phyloP scores from a whole-genome alignment of 2,329 filamentous ascomycete genomes.

The Claviceps sp. region DNA sequence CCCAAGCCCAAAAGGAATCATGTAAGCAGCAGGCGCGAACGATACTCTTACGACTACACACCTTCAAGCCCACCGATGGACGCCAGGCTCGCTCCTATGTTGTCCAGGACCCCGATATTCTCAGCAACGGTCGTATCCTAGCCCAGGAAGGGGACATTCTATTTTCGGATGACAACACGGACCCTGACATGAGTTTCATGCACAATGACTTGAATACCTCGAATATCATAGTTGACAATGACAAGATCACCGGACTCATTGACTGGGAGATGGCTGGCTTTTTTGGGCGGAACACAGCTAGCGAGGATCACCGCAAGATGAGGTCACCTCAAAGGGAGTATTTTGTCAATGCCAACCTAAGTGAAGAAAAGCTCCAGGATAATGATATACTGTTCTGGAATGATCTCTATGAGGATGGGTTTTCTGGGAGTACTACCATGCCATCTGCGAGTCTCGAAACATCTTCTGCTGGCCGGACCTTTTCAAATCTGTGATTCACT shows the following conservation, averaged over 20 bases:
- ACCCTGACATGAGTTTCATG: constrained; percentile 20
- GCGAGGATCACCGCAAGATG: constrained; percentile 14
- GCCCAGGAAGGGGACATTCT: constrained; percentile 20
- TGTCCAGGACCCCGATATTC: not conserved
- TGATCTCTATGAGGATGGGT: not conserved
- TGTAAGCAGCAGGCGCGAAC: constrained; percentile 1
- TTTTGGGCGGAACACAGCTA: constrained; percentile 18
- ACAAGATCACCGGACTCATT: constrained; percentile 24
- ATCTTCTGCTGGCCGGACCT: no score
- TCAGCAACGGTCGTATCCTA: constrained; percentile 12
- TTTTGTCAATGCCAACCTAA: constrained; percentile 1
- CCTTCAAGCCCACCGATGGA: not conserved
- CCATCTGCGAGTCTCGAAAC: no score
- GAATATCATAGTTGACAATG: constrained; percentile 24
- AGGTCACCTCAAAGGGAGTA: constrained; percentile 12
- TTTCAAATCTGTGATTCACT: no score
- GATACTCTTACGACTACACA: not conserved
- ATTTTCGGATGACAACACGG: constrained; percentile 11
- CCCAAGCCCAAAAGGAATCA: constrained; percentile 6
- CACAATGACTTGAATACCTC: constrained; percentile 26
- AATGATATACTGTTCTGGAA: not conserved
- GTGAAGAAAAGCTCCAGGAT: not conserved
- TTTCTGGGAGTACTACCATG: no score
- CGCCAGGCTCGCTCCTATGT: not conserved
- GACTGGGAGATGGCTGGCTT: constrained; percentile 30